Percentiles rank a stretch among this genome's conserved stretches.
Evolutionary conservation across 768 basidiomycete species (phyloP).

Genomic region (Phallus indusiatus): DNA sequence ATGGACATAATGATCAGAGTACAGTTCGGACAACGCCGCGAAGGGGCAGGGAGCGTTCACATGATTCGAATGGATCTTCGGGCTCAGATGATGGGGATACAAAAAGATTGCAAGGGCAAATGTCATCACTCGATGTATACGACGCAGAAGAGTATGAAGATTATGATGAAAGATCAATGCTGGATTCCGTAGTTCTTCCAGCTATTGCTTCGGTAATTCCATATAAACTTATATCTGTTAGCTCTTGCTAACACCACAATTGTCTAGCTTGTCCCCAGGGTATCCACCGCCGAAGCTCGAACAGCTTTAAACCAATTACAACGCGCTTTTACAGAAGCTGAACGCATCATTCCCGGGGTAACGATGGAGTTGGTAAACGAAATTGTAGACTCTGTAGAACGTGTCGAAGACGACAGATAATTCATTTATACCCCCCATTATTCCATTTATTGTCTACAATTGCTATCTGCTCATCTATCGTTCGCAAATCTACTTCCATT

Average conservation of each 20-base stretch:
- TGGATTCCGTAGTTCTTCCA: slow-evolving; percentile 91
- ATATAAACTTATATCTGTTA: not conserved
- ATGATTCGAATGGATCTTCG: slow-evolving; percentile 1
- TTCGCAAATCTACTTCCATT: not conserved
- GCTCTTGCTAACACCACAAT: not conserved
- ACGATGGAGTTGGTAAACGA: slow-evolving; percentile 89
- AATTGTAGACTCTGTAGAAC: slow-evolving; percentile 88
- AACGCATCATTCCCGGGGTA: slow-evolving; percentile 91
- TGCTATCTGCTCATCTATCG: not conserved
- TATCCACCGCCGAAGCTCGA: slow-evolving; percentile 87
- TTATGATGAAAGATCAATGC: slow-evolving; percentile 78
- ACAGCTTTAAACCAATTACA: slow-evolving; percentile 79
- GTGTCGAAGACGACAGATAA: slow-evolving; percentile 69
- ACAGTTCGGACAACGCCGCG: not conserved
- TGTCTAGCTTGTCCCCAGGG: slow-evolving; percentile 76
- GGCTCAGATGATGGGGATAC: slow-evolving; percentile 6
- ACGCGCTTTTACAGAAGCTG: slow-evolving; percentile 89
- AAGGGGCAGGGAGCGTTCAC: slow-evolving; percentile 2
- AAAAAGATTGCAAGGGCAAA: slow-evolving; percentile 39
- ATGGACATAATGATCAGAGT: not conserved
- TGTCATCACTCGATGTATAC: slow-evolving; percentile 51
- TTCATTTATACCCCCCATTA: not conserved
- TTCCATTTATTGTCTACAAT: not conserved
- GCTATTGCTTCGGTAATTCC: slow-evolving; percentile 80
- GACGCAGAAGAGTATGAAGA: slow-evolving; percentile 44